Evolutionary conservation across 129 eudicot genomes (phyloP), one percentile per base, ranked within the genome.

Genomic region (Chrysanthemum makinoi): DNA sequence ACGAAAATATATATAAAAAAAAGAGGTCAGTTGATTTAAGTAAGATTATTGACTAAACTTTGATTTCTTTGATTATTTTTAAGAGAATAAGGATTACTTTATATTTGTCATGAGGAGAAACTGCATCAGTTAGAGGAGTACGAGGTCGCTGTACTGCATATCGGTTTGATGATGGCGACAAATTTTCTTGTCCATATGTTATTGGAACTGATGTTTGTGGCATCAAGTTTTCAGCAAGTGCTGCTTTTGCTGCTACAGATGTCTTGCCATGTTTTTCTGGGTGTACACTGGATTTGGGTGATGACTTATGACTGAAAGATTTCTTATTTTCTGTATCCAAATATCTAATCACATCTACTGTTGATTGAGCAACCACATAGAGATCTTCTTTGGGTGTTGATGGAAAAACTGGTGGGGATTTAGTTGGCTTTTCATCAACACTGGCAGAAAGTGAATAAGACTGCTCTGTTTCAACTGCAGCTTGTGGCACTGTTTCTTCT

Each of bases 61-160:
- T 56, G 39, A 15, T 28, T 19, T 55, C 56, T 59, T 58, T 46
- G 26, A 68, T 20, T 61, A 65, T 46, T 26, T 26, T 51, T 9
- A 7, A 43, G 28, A 48, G 68, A 64, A 80, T 62, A 4, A 33
- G 6, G 13, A 56, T 74, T 78, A 90, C 99, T 85, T 86, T 87
- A 88, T 80, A 87, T 83, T 88, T 94, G 78, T 94, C 99, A 66
- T 82, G 87, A 72, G 88, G 85, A 75, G 86, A 84, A 69, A 87
- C 89, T 54, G 84, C 96, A 61, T 86, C 88, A 50, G 88, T 82
- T 47, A 89, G 91, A 80, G 99, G 97, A 80, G 79, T 94, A 46
- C 93, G 84, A 48, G 95, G 97, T 77, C 87, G 62, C 11, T 77
- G 91, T 58, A 80, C 63, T 47, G 60, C 49, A 46, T 79, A 53